Evolutionary conservation across 768 basidiomycete genomes (phyloP).

Genomic region (Mycena amicta): DNA sequence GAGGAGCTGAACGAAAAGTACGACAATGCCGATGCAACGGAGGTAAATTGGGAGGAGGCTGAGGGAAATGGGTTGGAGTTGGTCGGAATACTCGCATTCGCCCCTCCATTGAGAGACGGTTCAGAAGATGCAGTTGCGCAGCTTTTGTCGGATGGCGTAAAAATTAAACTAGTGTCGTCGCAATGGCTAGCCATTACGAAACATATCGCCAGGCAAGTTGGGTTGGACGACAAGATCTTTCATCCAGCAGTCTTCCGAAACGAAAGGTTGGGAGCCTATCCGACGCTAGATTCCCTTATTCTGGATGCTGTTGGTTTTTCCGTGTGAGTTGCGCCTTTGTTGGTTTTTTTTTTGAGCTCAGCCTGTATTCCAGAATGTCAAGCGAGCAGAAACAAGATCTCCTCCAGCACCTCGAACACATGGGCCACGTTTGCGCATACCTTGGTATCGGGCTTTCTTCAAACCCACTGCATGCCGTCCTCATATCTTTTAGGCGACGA

Average conservation of each 20-base stretch:
- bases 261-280: slow-evolving; percentile 76
- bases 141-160: slow-evolving; percentile 89
- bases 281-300: slow-evolving; percentile 92
- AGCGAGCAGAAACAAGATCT: slow-evolving; percentile 99
- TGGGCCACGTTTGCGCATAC: slow-evolving; percentile 96
- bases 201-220: slow-evolving; percentile 96
- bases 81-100: slow-evolving; percentile 93
- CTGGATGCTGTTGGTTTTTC: slow-evolving; percentile 99
- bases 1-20: slow-evolving; percentile 63
- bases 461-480: neutral
- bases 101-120: slow-evolving; percentile 93
- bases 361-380: slow-evolving; percentile 65
- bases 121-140: slow-evolving; percentile 99
- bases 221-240: slow-evolving; percentile 98
- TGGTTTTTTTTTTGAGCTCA: no score
- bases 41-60: slow-evolving; percentile 75
- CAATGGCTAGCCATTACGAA: slow-evolving; percentile 96
- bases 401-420: slow-evolving; percentile 94
- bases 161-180: slow-evolving; percentile 99
- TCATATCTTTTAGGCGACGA: slow-evolving; percentile 57
- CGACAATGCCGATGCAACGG: slow-evolving; percentile 22
- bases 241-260: slow-evolving; percentile 95
- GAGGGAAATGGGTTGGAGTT: slow-evolving; percentile 98
- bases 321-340: slow-evolving; percentile 29
- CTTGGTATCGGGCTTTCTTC: slow-evolving; percentile 55